These are phyloP conservation scores for Pseudogymnoascus sp. DNA, from an alignment of 2,329 filamentous ascomycete genomes.

Conservation along the genomic window DNA sequence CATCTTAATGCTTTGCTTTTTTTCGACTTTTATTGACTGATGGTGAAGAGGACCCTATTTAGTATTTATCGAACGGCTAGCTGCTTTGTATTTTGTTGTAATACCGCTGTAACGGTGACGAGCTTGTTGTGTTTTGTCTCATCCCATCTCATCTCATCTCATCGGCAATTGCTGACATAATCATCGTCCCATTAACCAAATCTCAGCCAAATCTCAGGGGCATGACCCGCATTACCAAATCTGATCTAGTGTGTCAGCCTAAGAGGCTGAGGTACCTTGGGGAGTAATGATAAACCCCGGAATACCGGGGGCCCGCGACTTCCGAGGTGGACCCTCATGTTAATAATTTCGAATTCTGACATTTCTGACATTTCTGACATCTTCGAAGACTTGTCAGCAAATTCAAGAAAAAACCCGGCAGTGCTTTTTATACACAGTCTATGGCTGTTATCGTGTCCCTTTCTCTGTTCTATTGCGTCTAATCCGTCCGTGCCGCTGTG, in stretches of 20 bases:
- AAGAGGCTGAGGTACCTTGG: background rate
- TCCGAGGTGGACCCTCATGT: conserved; percentile 3
- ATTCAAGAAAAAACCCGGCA: background rate
- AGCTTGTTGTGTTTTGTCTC: background rate
- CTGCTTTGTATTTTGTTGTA: background rate
- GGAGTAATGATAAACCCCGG: conserved; percentile 6
- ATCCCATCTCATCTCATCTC: background rate
- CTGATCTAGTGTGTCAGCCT: background rate
- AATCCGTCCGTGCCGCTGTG: background rate
- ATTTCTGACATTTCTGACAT: conserved; percentile 4
- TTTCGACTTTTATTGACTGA: background rate
- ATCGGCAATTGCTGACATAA: background rate
- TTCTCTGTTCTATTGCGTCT: background rate
- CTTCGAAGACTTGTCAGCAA: background rate
- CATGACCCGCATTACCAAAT: background rate
- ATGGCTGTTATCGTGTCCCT: background rate
- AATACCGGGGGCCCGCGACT: background rate
- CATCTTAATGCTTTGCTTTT: background rate
- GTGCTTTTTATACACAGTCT: background rate
- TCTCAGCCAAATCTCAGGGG: background rate
- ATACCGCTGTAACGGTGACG: background rate
- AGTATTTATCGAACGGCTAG: background rate
- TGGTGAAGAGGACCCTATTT: background rate
- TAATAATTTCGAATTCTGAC: background rate
- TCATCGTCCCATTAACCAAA: background rate